phyloP scores from a whole-genome alignment of 163 green algal species.

The Chloromonas sp. region DNA sequence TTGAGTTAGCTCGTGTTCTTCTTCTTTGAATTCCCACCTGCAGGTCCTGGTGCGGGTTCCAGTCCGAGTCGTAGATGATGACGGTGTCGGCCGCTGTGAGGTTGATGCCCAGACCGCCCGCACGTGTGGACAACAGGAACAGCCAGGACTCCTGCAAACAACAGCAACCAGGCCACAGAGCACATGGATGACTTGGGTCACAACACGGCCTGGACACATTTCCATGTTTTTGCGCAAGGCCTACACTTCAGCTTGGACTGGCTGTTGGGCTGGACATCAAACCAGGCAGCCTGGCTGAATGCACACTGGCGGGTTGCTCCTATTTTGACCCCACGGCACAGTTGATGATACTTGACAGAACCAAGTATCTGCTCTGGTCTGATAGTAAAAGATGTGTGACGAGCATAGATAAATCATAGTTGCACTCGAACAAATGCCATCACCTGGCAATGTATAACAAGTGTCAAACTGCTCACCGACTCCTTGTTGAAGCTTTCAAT shows the following conservation, averaged over 20 bases:
- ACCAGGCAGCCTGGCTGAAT: too few relatives aligned
- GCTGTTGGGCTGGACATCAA: too few relatives aligned
- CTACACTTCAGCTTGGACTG: not conserved
- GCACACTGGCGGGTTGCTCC: too few relatives aligned
- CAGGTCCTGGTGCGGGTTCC: constrained; percentile 93
- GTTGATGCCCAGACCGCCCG: constrained; percentile 97
- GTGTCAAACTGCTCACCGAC: constrained; percentile 54
- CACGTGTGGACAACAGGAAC: constrained; percentile 95
- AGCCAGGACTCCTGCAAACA: constrained; percentile 45
- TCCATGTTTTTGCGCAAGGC: constrained; percentile 27
- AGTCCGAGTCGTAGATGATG: constrained; percentile 98
- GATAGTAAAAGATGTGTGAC: too few relatives aligned
- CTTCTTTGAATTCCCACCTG: constrained; percentile 44
- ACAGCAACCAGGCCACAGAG: too few relatives aligned
- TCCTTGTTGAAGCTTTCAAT: constrained; percentile 18
- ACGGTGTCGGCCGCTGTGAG: constrained; percentile 93
- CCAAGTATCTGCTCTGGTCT: too few relatives aligned
- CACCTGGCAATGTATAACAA: constrained; percentile 46
- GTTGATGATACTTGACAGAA: not conserved
- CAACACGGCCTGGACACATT: too few relatives aligned
- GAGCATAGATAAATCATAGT: too few relatives aligned
- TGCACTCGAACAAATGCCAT: constrained; percentile 70
- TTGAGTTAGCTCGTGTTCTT: too few relatives aligned
- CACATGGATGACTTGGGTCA: too few relatives aligned
- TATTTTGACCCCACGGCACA: not conserved